Base-by-base conservation (phyloP, 2,329 filamentous ascomycete species). In the Leptographium flavum region DNA sequence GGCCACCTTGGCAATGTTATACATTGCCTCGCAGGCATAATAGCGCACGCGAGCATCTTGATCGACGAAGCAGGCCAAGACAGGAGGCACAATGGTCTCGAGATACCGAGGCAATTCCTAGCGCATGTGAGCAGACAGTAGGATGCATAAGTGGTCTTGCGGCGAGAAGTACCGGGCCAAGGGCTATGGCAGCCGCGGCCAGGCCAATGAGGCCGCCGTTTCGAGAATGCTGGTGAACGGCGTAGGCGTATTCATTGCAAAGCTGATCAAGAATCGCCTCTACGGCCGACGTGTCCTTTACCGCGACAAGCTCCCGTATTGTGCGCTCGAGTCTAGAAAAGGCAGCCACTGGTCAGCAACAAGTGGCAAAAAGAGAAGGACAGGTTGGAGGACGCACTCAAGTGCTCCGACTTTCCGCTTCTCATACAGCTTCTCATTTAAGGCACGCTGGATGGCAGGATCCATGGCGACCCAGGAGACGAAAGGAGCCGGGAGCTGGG, bases 1-100 rank as follows among this genome's bases (percentile, higher is more conserved):
- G 49, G 90, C 92, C 40, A 98, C 92, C 66, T 98, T 98, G 58
- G 92, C 88, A 59, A 98, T 98, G 64, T 98, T 98, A 67, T 98
- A 98, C 92, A 98, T 98, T 63, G 88, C 93, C 68, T 98, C 92
- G 65, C 92, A 98, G 22, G 92, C 92, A 65, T 98, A 98, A 63
- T 98, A 98, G 52, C 92, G 78, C 28, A 96, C 92, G 47, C 92
- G 78, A 25, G 92, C 88, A 81, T 98, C 92, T 68, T 96, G 92
- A 55, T 98, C 93, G 47, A 85, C 86, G 64, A 98, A 98, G 69
- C 93, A 98, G 43, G 92, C 92, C 39, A 98, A 74, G 5, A 98
- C 92, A 3, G 93, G 93, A 39, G 90, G 90, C 0, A 98, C 90
- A 55, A 98, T 96, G 55, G 88, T 82, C 58, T 87, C 81, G 42